Evolutionary conservation across 2,329 filamentous ascomycete species (phyloP), one percentile per base, ranked within the genome.

Genomic region (Delphinella strobiligena): DNA sequence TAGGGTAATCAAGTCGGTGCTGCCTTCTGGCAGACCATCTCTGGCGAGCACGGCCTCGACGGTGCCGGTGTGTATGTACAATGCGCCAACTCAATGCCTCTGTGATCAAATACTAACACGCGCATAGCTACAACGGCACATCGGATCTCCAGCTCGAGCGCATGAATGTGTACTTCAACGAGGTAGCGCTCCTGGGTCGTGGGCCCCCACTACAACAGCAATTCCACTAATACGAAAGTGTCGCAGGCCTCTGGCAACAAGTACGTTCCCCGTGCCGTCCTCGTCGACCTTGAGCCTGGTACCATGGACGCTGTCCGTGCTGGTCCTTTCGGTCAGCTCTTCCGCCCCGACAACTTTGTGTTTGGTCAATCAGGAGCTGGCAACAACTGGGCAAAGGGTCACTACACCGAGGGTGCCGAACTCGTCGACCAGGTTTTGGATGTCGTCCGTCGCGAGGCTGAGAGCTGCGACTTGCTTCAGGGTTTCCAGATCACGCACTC

Each of bases 381-480:
- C 72, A 98, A 98, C 86, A 96, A 96, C 81, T 98, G 91, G 91
- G 91, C 91, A 69, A 98, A 96, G 82, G 91, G 91, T 72, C 91
- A 98, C 68, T 98, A 98, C 79, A 98, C 91, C 51, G 91, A 98
- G 75, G 91, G 91, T 79, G 91, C 91, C 55, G 91, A 98, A 74
- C 79, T 96, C 49, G 91, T 98, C 54, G 91, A 98, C 74, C 78
- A 95, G 61, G 91, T 98, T 54, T 80, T 98, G 55, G 91, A 96
- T 64, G 91, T 98, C 52, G 89, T 98, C 62, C 91, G 91, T 64
- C 89, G 91, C 60, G 91, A 98, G 77, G 89, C 91, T 54, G 91
- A 98, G 73, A 86, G 84, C 66, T 96, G 91, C 64, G 91, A 98
- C 78, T 95, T 86, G 78, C 88, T 98, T 50, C 91, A 98, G 74